Evolutionary conservation across 768 basidiomycete genomes (phyloP).

Genomic region (Polyporus arcularius): DNA sequence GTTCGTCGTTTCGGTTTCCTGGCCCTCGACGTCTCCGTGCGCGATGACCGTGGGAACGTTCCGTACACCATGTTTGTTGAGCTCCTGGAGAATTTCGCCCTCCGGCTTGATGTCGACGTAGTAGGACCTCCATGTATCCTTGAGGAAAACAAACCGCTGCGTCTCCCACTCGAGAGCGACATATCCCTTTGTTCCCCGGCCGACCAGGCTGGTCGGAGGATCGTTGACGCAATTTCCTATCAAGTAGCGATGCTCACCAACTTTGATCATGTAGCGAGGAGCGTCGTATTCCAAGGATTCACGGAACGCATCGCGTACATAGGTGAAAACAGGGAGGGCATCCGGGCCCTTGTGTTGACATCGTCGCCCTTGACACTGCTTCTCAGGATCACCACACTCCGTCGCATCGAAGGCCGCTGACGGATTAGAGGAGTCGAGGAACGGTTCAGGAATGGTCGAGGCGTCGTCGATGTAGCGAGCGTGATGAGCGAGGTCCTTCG

Average conservation of each 20-base stretch:
- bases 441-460: background rate
- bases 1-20: background rate
- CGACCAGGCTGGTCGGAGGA: background rate
- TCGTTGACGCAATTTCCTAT: no score
- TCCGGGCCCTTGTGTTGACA: no score
- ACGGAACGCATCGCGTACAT: no score
- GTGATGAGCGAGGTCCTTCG: background rate
- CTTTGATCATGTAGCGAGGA: no score
- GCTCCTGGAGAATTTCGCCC: background rate
- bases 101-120: constrained; percentile 1
- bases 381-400: no score
- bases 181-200: constrained; percentile 12
- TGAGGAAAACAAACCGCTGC: constrained; percentile 10
- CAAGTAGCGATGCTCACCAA: no score
- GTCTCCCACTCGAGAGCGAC: constrained; percentile 11
- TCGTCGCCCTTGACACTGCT: no score
- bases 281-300: no score
- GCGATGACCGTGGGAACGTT: background rate
- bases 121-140: constrained; percentile 14
- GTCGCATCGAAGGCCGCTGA: no score
- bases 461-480: background rate
- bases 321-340: no score
- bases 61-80: background rate
- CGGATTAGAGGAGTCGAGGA: background rate
- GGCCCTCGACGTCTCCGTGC: background rate